Conservation (phyloP, 257 asterid genomes). For the Petunia secreta region DNA sequence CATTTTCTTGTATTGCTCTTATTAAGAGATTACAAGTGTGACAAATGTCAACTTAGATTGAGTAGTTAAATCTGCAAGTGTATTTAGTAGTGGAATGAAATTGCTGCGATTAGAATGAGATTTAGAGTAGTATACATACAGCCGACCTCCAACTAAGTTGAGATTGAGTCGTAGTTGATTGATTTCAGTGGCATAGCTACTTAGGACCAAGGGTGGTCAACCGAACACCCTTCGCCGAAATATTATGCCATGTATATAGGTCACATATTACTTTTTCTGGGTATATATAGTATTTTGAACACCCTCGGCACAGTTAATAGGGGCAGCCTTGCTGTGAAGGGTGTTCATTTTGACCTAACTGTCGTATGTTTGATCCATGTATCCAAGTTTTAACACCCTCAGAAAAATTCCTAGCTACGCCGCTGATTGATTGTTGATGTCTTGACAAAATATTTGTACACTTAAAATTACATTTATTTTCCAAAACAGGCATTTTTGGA, state of each 20-base stretch:
- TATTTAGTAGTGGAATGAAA: constrained; percentile 6
- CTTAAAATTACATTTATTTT: background rate
- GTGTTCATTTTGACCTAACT: no score
- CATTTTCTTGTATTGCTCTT: background rate
- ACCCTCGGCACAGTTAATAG: no score
- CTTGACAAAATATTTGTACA: constrained; percentile 18
- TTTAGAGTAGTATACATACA: background rate
- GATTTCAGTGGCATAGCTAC: no score
- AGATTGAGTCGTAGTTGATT: background rate
- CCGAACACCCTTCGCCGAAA: no score
- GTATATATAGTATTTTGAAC: no score
- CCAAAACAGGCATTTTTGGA: background rate
- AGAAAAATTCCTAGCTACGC: no score
- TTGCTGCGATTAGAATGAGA: background rate
- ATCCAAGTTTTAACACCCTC: no score
- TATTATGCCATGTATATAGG: no score
- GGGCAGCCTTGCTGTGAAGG: no score
- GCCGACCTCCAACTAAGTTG: background rate
- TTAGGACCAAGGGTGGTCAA: no score
- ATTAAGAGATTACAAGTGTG: background rate
- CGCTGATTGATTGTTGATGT: background rate
- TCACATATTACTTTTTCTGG: no score
- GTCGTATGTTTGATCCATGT: no score
- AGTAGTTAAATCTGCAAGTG: background rate
- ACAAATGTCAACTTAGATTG: background rate